These are phyloP conservation scores for Phytophthora aleatoria DNA, from an alignment of 352 stramenopile species.

Conservation along the genomic window DNA sequence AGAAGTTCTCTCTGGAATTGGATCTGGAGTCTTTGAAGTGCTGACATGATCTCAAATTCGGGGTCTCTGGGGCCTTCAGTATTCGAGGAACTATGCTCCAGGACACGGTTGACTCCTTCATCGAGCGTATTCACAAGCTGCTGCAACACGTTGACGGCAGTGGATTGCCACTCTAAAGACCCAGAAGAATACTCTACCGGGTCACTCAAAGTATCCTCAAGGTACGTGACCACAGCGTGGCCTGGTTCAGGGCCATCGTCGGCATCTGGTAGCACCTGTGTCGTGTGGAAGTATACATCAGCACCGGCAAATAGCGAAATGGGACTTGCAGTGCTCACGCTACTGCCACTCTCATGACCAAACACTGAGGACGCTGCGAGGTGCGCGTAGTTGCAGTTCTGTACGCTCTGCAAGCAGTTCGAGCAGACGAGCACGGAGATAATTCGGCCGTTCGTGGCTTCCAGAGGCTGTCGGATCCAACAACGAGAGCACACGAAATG, in stretches of 20 bases:
- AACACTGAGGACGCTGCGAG: constrained; percentile 24
- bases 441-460: constrained; percentile 28
- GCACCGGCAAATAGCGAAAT: constrained; percentile 13
- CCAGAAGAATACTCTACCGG: neutral
- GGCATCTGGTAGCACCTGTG: constrained; percentile 21
- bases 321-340: constrained; percentile 18
- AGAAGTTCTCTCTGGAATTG: constrained; percentile 27
- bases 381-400: constrained; percentile 50
- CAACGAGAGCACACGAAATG: constrained; percentile 40
- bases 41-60: constrained; percentile 1
- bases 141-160: constrained; percentile 52
- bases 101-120: constrained; percentile 26
- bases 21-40: constrained; percentile 15
- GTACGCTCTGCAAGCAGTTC: constrained; percentile 49
- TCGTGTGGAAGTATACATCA: constrained; percentile 6
- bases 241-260: constrained; percentile 17
- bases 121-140: constrained; percentile 30
- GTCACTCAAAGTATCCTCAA: constrained; percentile 11
- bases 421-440: constrained; percentile 46
- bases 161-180: constrained; percentile 3
- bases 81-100: constrained; percentile 9
- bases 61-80: neutral
- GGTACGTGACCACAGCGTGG: constrained; percentile 15
- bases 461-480: constrained; percentile 29
- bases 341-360: constrained; percentile 13